phyloP scores from a whole-genome alignment of 169 alveolate species.

The Hammondia hammondi region DNA sequence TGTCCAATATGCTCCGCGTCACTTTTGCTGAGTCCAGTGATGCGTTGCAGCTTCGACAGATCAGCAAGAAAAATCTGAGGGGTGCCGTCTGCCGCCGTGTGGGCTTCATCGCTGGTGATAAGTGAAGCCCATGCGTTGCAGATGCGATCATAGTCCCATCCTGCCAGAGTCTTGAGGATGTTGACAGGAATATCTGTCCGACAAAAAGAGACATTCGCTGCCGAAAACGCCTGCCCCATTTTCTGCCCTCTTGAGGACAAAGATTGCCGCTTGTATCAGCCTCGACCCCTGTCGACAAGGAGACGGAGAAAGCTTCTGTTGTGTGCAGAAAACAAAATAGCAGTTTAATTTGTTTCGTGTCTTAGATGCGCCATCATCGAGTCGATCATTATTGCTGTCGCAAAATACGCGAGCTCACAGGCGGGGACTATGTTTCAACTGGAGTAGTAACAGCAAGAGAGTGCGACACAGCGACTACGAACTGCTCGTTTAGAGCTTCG shows the following conservation, averaged over 20 bases:
- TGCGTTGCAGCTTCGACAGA: slow-evolving; percentile 16
- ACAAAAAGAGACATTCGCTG: slow-evolving; percentile 26
- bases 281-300: no score
- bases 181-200: not conserved
- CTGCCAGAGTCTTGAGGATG: not conserved
- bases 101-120: not conserved
- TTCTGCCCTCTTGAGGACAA: not conserved
- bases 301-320: no score
- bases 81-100: slow-evolving; percentile 18
- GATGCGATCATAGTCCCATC: slow-evolving; percentile 36
- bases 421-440: no score
- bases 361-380: no score
- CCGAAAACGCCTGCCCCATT: slow-evolving; percentile 38
- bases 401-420: no score
- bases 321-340: no score
- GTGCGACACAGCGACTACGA: no score
- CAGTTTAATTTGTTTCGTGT: no score
- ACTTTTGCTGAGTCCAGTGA: slow-evolving; percentile 31
- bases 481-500: no score
- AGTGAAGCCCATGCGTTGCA: slow-evolving; percentile 33
- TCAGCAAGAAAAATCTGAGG: slow-evolving; percentile 8
- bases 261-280: no score
- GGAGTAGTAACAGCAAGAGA: no score
- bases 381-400: no score
- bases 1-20: slow-evolving; percentile 15